Evolutionary conservation across 768 basidiomycete genomes (phyloP).

Genomic region (Neoboletus brunneissimus): DNA sequence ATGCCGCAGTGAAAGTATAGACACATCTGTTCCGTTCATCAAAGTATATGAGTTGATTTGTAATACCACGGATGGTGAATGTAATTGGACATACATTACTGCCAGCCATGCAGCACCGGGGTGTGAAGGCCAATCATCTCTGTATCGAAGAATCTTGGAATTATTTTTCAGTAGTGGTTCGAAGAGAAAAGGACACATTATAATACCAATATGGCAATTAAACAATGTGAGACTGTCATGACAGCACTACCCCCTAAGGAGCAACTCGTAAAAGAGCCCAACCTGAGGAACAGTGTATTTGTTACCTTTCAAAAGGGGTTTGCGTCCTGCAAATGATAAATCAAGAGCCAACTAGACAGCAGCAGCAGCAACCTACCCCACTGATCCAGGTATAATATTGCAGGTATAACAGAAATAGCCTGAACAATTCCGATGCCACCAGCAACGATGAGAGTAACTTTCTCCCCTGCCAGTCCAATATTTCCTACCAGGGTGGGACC

Average conservation of each 20-base stretch:
- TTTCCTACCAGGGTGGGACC: slow-evolving; percentile 68
- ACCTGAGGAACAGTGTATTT: background rate
- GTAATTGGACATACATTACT: slow-evolving; percentile 48
- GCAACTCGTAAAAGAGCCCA: background rate
- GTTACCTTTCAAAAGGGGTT: slow-evolving; percentile 56
- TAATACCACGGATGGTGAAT: background rate
- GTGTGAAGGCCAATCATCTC: slow-evolving; percentile 58
- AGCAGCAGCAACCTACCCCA: slow-evolving; percentile 41
- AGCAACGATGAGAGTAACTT: slow-evolving; percentile 60
- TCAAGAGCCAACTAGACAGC: background rate
- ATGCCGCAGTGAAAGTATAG: slow-evolving; percentile 74
- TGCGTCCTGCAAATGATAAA: slow-evolving; percentile 46
- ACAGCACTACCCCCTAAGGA: slow-evolving; percentile 50
- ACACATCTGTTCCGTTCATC: slow-evolving; percentile 43
- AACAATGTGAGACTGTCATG: slow-evolving; percentile 64
- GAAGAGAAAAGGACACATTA: background rate
- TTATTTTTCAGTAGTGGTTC: background rate
- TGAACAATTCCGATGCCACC: slow-evolving; percentile 81
- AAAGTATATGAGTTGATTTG: background rate
- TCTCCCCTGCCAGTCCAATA: slow-evolving; percentile 61
- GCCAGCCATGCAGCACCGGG: slow-evolving; percentile 61
- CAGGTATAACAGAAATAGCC: slow-evolving; percentile 71
- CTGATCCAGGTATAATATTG: slow-evolving; percentile 66
- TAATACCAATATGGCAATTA: slow-evolving; percentile 61
- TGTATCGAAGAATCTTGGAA: slow-evolving; percentile 45